Evolutionary conservation across 1,284 basidiomycete species (phyloP).

Genomic region (Athelia sp.): DNA sequence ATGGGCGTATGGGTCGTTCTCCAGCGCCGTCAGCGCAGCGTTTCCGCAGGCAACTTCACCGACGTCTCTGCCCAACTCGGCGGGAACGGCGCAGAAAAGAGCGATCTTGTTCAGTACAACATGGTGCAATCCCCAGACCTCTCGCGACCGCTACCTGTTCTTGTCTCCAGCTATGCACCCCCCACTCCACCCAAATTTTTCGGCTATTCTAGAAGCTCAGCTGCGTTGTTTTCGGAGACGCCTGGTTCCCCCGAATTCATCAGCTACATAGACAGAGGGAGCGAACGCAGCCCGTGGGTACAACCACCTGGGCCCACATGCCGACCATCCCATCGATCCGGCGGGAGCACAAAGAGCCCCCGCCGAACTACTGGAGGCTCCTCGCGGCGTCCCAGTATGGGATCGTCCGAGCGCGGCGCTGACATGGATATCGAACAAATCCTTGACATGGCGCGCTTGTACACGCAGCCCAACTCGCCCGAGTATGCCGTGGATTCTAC

Average conservation of each 20-base stretch:
- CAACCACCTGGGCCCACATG: not conserved
- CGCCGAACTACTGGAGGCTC: not conserved
- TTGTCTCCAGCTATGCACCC: too few relatives aligned
- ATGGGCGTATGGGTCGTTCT: not conserved
- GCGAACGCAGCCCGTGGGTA: not conserved
- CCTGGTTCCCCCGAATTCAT: not conserved
- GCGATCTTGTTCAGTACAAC: conserved; percentile 23
- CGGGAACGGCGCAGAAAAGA: conserved; percentile 24
- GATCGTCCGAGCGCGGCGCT: not conserved
- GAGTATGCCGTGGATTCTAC: too few relatives aligned
- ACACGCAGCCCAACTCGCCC: conserved; percentile 7
- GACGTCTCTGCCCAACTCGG: not conserved
- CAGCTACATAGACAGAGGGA: not conserved
- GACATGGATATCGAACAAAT: conserved; percentile 39
- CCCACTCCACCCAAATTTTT: too few relatives aligned
- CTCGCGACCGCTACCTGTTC: conserved; percentile 11
- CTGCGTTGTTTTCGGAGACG: not conserved
- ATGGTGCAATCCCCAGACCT: conserved; percentile 22
- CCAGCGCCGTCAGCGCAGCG: not conserved
- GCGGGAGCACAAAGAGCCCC: too few relatives aligned
- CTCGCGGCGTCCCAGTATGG: not conserved
- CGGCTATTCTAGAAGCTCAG: too few relatives aligned
- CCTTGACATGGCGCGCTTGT: conserved; percentile 42
- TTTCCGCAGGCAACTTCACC: not conserved
- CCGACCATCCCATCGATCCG: too few relatives aligned